These are phyloP conservation scores for Pythium guiyangense DNA, from an alignment of 352 stramenopile species.

Conservation along the genomic window DNA sequence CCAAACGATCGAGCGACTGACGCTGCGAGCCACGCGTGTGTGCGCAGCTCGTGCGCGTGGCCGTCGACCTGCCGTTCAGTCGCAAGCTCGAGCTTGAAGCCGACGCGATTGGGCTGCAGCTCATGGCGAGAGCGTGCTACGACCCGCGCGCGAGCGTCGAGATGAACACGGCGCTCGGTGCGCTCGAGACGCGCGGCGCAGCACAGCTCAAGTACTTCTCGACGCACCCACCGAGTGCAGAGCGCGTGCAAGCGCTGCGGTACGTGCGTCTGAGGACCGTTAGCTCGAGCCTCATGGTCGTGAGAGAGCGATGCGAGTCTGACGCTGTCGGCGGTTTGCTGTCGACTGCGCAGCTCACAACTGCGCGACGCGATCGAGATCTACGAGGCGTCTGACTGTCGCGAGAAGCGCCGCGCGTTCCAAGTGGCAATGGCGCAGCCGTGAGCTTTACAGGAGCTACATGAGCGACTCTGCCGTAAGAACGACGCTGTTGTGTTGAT, in stretches of 20 bases:
- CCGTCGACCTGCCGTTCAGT: constrained; percentile 50
- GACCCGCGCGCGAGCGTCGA: constrained; percentile 48
- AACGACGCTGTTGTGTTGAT: too few species aligned
- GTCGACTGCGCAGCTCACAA: constrained; percentile 21
- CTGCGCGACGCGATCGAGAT: constrained; percentile 36
- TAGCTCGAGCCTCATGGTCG: neutral
- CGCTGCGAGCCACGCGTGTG: too few species aligned
- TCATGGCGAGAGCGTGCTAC: constrained; percentile 61
- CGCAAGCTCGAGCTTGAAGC: constrained; percentile 52
- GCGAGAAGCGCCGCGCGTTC: constrained; percentile 28
- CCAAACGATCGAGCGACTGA: too few species aligned
- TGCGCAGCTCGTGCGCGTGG: constrained; percentile 48
- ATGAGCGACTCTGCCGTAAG: too few species aligned
- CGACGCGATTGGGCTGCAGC: constrained; percentile 42
- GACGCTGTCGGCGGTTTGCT: neutral
- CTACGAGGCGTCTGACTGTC: constrained; percentile 39
- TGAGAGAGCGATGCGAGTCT: neutral
- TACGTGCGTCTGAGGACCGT: constrained; percentile 9
- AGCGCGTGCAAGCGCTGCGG: constrained; percentile 47
- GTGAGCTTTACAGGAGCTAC: too few species aligned
- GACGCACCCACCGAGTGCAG: constrained; percentile 59
- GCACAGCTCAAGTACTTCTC: constrained; percentile 67
- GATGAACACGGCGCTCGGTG: constrained; percentile 38
- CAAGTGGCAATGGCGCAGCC: neutral
- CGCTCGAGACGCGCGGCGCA: constrained; percentile 21